phyloP scores from a whole-genome alignment of 2,329 filamentous ascomycete genomes.

The Hortaea sp. region DNA sequence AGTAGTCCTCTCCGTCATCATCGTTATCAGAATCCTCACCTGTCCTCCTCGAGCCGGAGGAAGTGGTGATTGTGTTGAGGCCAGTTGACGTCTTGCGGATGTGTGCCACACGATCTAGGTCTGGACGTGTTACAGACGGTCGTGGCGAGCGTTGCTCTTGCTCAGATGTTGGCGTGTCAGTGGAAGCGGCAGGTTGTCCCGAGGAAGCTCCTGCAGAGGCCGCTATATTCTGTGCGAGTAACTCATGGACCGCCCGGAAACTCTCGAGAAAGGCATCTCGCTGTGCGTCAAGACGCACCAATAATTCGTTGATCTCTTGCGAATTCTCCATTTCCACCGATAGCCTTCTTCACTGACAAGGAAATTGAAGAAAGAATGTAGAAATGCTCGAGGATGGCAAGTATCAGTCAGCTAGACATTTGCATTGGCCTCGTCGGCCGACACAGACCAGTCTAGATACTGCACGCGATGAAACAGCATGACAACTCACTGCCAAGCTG shows the following conservation, averaged over 20 bases:
- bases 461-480: too few species aligned
- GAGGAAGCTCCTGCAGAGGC: conserved; percentile 1
- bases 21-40: conserved; percentile 25
- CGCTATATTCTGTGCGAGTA: conserved; percentile 7
- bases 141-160: conserved; percentile 1
- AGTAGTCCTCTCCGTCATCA: conserved; percentile 26
- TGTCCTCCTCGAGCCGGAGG: conserved; percentile 10
- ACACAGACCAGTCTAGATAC: too few species aligned
- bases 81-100: conserved; percentile 9
- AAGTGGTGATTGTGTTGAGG: conserved; percentile 7
- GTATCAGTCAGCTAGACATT: too few species aligned
- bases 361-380: too few species aligned
- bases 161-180: neutral
- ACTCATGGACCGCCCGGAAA: conserved; percentile 11
- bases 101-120: neutral
- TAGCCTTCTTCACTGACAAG: too few species aligned
- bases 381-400: too few species aligned
- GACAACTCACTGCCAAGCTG: too few species aligned
- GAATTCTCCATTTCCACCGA: neutral
- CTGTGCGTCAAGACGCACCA: conserved; percentile 13
- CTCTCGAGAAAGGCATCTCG: conserved; percentile 13
- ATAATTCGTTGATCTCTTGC: conserved; percentile 3
- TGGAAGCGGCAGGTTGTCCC: neutral
- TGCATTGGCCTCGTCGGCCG: too few species aligned
- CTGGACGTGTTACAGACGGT: conserved; percentile 3